Evolutionary conservation across 2,329 filamentous ascomycete genomes (phyloP).

Genomic region (Paecilomyces niveus): DNA sequence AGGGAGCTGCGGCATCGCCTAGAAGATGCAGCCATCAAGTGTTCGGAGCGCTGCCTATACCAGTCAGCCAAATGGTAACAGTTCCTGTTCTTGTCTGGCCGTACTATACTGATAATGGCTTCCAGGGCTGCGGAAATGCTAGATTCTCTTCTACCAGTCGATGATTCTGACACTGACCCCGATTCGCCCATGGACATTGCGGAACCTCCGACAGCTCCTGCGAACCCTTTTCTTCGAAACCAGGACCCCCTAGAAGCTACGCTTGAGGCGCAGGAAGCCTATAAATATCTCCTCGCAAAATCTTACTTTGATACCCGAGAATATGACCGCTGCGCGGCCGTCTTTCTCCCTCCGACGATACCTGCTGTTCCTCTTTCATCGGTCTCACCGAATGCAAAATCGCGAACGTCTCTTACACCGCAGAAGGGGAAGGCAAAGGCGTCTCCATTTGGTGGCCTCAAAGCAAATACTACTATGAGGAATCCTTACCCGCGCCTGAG

Average conservation of each 20-base stretch:
- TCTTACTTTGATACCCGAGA: slow-evolving; percentile 93
- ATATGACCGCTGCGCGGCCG: slow-evolving; percentile 84
- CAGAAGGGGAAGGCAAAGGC: slow-evolving; percentile 58
- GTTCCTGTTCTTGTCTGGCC: background rate
- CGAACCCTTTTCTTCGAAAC: slow-evolving; percentile 46
- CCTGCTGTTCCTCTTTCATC: slow-evolving; percentile 56
- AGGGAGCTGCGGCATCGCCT: slow-evolving; percentile 64
- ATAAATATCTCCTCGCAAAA: slow-evolving; percentile 83
- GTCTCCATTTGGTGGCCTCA: slow-evolving; percentile 28
- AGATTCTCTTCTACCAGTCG: slow-evolving; percentile 60
- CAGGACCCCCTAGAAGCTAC: slow-evolving; percentile 64
- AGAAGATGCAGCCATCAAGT: slow-evolving; percentile 80
- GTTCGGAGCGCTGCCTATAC: slow-evolving; percentile 90
- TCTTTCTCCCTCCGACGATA: slow-evolving; percentile 76
- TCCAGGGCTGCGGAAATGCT: slow-evolving; percentile 88
- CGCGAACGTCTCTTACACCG: slow-evolving; percentile 33
- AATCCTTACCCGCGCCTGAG: slow-evolving; percentile 54
- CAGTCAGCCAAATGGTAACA: slow-evolving; percentile 89
- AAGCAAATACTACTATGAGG: slow-evolving; percentile 21
- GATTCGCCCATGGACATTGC: slow-evolving; percentile 54
- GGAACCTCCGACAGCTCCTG: slow-evolving; percentile 44
- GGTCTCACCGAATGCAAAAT: slow-evolving; percentile 29
- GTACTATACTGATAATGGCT: slow-evolving; percentile 8
- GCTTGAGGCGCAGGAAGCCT: slow-evolving; percentile 71
- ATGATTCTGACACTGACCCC: slow-evolving; percentile 53